Percentiles rank a stretch among this genome's conserved stretches.
These are phyloP conservation scores for Dipteronia dyeriana DNA, from an alignment of 345 rosid genomes.

Conservation along the genomic window DNA sequence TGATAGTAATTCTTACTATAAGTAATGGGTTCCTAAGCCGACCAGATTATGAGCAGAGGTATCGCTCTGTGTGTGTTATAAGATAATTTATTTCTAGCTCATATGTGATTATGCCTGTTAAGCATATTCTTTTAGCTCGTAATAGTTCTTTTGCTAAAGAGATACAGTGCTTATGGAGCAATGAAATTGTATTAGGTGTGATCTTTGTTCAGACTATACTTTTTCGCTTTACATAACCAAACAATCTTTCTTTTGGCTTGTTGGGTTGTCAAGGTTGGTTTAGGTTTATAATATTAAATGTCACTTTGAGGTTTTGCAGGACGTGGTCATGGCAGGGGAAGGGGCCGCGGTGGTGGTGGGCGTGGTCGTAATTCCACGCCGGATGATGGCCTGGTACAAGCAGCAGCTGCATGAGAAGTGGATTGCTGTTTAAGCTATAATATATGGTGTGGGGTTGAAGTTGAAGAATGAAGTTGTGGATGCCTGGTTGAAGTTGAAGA, in stretches of 20 bases:
- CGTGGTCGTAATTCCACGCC: slow-evolving; percentile 14
- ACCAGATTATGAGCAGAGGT: background rate
- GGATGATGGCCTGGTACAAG: slow-evolving; percentile 19
- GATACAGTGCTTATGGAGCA: background rate
- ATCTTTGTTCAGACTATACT: background rate
- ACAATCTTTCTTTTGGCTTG: background rate
- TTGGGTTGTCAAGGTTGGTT: background rate
- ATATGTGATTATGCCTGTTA: background rate
- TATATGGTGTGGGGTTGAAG: slow-evolving; percentile 6
- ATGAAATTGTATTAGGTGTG: background rate
- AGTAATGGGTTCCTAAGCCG: background rate
- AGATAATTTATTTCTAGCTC: background rate
- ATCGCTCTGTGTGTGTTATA: background rate
- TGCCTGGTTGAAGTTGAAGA: slow-evolving; percentile 27
- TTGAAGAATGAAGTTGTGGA: slow-evolving; percentile 25
- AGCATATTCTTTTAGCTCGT: background rate
- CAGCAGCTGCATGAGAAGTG: slow-evolving; percentile 28
- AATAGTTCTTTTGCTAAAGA: background rate
- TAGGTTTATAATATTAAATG: background rate
- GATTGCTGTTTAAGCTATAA: background rate
- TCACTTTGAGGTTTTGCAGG: slow-evolving; percentile 19
- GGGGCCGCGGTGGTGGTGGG: slow-evolving; percentile 26
- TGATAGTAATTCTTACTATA: background rate
- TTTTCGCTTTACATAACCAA: background rate
- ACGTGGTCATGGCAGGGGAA: slow-evolving; percentile 33